A percentile compares a stretch with the other conserved stretches of the same genome.
Conservation (phyloP, 2,329 filamentous ascomycete genomes). For the Xylariaceae sp. region DNA sequence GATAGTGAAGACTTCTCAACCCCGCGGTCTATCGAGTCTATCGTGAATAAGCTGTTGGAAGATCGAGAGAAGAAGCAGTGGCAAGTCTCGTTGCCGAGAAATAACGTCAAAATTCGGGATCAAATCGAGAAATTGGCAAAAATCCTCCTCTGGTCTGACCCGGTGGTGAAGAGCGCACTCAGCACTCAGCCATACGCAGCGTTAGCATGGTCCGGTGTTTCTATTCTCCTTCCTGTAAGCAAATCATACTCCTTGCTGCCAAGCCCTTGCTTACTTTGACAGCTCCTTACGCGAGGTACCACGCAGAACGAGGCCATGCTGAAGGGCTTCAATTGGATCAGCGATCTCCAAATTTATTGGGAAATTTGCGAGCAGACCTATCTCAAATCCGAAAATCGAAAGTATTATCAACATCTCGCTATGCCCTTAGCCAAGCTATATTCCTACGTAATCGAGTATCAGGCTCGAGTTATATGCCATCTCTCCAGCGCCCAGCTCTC, state of each 20-base stretch:
- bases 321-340: background rate
- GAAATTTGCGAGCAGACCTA: background rate
- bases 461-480: conserved; percentile 13
- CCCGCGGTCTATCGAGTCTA: too few relatives aligned
- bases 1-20: too few relatives aligned
- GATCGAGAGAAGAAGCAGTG: too few relatives aligned
- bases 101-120: background rate
- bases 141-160: conserved; percentile 1
- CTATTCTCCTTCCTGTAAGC: conserved; percentile 10
- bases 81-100: conserved; percentile 1
- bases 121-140: conserved; percentile 12
- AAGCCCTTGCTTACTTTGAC: background rate
- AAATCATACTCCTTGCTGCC: background rate
- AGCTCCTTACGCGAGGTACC: conserved; percentile 8
- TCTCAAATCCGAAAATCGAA: too few relatives aligned
- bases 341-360: conserved; percentile 8
- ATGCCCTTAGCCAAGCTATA: conserved; percentile 9
- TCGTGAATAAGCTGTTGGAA: too few relatives aligned
- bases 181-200: conserved; percentile 12
- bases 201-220: conserved; percentile 13
- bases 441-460: conserved; percentile 12
- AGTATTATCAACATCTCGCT: too few relatives aligned
- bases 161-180: conserved; percentile 6
- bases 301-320: conserved; percentile 10
- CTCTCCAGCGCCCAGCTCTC: conserved; percentile 13